These are phyloP conservation scores for Diospyros kaki DNA, from an alignment of 148 eudicot species.

Conservation along the genomic window DNA sequence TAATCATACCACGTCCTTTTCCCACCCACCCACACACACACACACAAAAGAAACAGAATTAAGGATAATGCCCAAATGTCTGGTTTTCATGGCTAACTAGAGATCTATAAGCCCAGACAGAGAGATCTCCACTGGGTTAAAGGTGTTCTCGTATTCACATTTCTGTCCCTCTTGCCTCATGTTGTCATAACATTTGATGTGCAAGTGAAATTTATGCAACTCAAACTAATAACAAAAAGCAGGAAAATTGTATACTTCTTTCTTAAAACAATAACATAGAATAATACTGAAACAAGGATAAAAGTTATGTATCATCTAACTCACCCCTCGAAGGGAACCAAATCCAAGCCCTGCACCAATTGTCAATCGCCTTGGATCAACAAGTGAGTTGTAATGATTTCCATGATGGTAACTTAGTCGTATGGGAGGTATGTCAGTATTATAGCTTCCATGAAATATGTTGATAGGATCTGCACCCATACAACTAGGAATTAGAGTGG, in stretches of 20 bases:
- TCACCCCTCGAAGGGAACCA: conserved; percentile 85
- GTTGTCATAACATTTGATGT: no score
- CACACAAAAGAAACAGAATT: no score
- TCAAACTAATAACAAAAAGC: no score
- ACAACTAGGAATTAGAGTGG: neutral
- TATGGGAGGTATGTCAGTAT: conserved; percentile 82
- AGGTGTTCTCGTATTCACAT: no score
- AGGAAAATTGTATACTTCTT: no score
- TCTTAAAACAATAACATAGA: neutral
- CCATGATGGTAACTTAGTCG: conserved; percentile 90
- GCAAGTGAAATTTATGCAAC: no score
- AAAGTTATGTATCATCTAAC: conserved; percentile 11
- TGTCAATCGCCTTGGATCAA: conserved; percentile 85
- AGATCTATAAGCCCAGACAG: no score
- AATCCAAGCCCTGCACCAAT: conserved; percentile 98
- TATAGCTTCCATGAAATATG: conserved; percentile 87
- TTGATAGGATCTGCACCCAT: conserved; percentile 77
- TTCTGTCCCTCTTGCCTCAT: no score
- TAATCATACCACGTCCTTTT: neutral
- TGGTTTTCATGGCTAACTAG: no score
- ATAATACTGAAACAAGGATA: neutral
- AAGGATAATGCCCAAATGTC: no score
- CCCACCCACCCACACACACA: neutral
- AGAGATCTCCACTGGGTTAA: no score
- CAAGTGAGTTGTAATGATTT: conserved; percentile 97